phyloP scores from a whole-genome alignment of 140 eudicot species.

The Flaveria floridana region DNA sequence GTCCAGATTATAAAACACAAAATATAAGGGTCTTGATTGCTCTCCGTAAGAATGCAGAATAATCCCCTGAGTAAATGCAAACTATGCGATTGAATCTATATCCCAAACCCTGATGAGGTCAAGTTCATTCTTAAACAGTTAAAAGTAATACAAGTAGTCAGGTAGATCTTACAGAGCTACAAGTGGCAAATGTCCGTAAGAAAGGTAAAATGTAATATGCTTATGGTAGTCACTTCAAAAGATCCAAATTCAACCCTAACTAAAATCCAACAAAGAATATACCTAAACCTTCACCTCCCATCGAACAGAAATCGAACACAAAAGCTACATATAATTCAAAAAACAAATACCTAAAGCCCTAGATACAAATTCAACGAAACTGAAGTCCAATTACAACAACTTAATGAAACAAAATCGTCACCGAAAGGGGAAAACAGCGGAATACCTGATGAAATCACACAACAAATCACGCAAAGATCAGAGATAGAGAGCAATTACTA shows the following conservation, averaged over 20 bases:
- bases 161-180: neutral
- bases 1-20: neutral
- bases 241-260: neutral
- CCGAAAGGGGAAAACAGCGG: neutral
- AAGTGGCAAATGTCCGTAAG: neutral
- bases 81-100: slow-evolving; percentile 10
- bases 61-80: slow-evolving; percentile 6
- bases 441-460: slow-evolving; percentile 22
- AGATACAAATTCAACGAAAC: slow-evolving; percentile 5
- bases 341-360: neutral
- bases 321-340: neutral
- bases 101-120: neutral
- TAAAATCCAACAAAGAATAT: slow-evolving; percentile 21
- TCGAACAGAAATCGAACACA: neutral
- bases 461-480: slow-evolving; percentile 15
- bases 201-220: slow-evolving; percentile 4
- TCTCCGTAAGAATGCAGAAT: neutral
- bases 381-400: slow-evolving; percentile 3
- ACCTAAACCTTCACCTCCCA: slow-evolving; percentile 4
- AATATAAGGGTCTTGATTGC: neutral
- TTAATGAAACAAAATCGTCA: neutral
- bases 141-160: slow-evolving; percentile 7
- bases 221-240: neutral
- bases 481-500: neutral
- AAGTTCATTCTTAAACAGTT: neutral